A percentile compares a stretch with the other conserved stretches of the same genome.
Conservation (phyloP, 2,329 filamentous ascomycete genomes). For the Cytospora piceae region DNA sequence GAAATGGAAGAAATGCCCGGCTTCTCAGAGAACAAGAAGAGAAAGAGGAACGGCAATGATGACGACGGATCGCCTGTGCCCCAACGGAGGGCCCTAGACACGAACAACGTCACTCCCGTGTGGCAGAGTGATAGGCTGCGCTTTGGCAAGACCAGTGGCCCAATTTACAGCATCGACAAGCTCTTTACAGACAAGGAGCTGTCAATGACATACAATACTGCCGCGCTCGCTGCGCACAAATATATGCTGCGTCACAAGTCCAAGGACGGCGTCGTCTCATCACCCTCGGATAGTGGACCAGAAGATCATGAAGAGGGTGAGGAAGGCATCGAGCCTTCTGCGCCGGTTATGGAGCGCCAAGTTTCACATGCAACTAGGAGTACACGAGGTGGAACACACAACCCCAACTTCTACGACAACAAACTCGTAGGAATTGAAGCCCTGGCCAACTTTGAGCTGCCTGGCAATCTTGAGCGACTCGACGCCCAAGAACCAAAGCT, state of each 20-base stretch:
- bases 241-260: conserved; percentile 62
- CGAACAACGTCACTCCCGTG: conserved; percentile 61
- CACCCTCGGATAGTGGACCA: conserved; percentile 56
- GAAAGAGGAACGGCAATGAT: conserved; percentile 63
- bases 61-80: conserved; percentile 67
- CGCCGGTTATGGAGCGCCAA: conserved; percentile 64
- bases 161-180: conserved; percentile 69
- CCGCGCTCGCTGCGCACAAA: conserved; percentile 65
- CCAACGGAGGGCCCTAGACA: conserved; percentile 58
- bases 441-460: conserved; percentile 61
- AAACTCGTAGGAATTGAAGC: conserved; percentile 63
- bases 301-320: conserved; percentile 53
- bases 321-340: conserved; percentile 53
- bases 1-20: conserved; percentile 62
- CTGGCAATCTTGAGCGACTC: conserved; percentile 61
- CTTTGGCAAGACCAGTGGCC: conserved; percentile 59
- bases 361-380: conserved; percentile 67
- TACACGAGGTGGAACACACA: conserved; percentile 56
- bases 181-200: conserved; percentile 73
- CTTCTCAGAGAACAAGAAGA: conserved; percentile 62
- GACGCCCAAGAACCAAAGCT: conserved; percentile 61
- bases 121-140: conserved; percentile 66
- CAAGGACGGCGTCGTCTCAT: conserved; percentile 55
- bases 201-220: conserved; percentile 65
- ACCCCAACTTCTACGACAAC: conserved; percentile 61